Percentiles rank a stretch among this genome's conserved stretches.
Conservation (phyloP, 108 stramenopile genomes). For the Licmophora abbreviata region DNA sequence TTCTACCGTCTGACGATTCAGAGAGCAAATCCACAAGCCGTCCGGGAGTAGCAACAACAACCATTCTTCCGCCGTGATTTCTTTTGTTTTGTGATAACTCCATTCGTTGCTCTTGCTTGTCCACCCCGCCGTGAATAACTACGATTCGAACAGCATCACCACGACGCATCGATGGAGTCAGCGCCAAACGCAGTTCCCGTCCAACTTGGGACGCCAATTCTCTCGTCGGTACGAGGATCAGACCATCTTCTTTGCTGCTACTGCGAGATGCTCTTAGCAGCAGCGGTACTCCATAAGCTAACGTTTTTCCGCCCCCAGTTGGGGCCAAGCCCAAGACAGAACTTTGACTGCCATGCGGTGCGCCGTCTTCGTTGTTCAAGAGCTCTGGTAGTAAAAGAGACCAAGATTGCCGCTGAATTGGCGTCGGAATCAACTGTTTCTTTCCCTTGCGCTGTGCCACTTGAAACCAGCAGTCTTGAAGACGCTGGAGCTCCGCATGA, state of each 20-base stretch:
- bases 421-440: constrained; percentile 29
- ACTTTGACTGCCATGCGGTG: too few relatives aligned
- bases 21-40: constrained; percentile 55
- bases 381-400: constrained; percentile 28
- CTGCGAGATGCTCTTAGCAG: constrained; percentile 7
- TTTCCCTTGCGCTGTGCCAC: too few relatives aligned
- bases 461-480: too few relatives aligned
- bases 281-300: constrained; percentile 50
- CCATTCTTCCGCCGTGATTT: constrained; percentile 8
- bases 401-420: constrained; percentile 59
- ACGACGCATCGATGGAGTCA: constrained; percentile 3
- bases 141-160: constrained; percentile 28
- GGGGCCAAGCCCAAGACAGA: constrained; percentile 64
- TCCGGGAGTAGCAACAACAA: constrained; percentile 67
- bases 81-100: constrained; percentile 5
- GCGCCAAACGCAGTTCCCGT: constrained; percentile 14
- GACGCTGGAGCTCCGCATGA: too few relatives aligned
- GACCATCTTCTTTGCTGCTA: constrained; percentile 11
- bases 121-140: constrained; percentile 59
- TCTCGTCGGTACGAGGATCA: constrained; percentile 78
- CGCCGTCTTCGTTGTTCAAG: constrained; percentile 19
- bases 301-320: constrained; percentile 67
- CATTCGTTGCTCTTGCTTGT: constrained; percentile 31
- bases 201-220: constrained; percentile 69
- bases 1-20: background rate